A percentile compares a stretch with the other conserved stretches of the same genome.
Conservation (phyloP, 805 yeast genomes). For the Candida hispaniensis region DNA sequence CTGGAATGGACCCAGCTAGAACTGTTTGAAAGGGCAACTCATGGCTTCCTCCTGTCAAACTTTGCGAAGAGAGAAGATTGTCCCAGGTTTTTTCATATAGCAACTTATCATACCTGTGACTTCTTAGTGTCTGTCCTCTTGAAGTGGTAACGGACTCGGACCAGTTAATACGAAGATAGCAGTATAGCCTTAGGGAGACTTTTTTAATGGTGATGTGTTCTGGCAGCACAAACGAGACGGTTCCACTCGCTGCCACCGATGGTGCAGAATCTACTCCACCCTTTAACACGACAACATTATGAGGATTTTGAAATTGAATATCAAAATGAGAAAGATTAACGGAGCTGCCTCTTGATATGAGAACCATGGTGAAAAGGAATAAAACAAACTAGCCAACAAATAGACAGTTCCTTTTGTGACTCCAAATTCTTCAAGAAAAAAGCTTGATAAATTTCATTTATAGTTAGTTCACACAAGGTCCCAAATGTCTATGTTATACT, state of each 20-base stretch:
- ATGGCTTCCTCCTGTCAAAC: slow-evolving; percentile 50
- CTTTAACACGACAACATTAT: slow-evolving; percentile 68
- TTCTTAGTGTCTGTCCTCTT: slow-evolving; percentile 1
- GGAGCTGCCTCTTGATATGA: slow-evolving; percentile 11
- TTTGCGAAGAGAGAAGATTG: slow-evolving; percentile 19
- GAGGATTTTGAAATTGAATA: slow-evolving; percentile 39
- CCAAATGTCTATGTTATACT: too few species aligned
- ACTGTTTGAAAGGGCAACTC: slow-evolving; percentile 82
- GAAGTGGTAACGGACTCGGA: slow-evolving; percentile 34
- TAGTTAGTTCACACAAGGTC: too few species aligned
- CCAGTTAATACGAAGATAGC: slow-evolving; percentile 58
- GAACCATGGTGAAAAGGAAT: too few species aligned
- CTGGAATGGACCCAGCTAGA: slow-evolving; percentile 75
- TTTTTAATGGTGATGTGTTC: slow-evolving; percentile 66
- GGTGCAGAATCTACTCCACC: slow-evolving; percentile 73
- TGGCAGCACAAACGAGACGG: slow-evolving; percentile 58
- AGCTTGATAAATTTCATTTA: too few species aligned
- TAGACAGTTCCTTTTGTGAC: too few species aligned
- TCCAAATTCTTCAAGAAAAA: too few species aligned
- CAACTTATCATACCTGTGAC: slow-evolving; percentile 6
- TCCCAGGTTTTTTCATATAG: slow-evolving; percentile 13
- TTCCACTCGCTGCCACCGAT: slow-evolving; percentile 65
- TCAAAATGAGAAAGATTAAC: slow-evolving; percentile 16
- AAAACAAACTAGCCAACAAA: too few species aligned
- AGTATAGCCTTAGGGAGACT: slow-evolving; percentile 52